Evolutionary conservation across 305 asterid species (phyloP).

Genomic region (Fraxinus greggii): DNA sequence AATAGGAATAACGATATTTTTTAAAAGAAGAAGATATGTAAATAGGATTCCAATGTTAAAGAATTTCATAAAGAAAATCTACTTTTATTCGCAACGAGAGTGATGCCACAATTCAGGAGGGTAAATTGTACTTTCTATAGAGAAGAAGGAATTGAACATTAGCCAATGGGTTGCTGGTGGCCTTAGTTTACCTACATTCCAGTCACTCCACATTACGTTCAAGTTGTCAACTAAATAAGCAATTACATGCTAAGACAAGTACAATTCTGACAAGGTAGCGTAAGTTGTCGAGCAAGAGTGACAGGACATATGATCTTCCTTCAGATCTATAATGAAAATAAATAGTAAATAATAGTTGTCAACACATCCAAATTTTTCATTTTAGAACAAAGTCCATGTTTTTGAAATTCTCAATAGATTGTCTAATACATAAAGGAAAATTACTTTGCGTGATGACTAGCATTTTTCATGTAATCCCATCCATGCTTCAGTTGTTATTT

Average conservation of each 20-base stretch:
- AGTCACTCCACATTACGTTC: not conserved
- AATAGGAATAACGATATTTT: not conserved
- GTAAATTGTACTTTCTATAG: not conserved
- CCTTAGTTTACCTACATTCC: not conserved
- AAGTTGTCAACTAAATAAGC: constrained; percentile 1
- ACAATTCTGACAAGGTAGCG: not conserved
- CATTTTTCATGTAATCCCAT: not conserved
- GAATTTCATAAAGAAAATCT: not conserved
- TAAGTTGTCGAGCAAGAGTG: not conserved
- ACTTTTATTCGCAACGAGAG: not conserved
- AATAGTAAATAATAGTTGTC: not conserved
- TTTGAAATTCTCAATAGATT: not conserved
- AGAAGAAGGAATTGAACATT: not conserved
- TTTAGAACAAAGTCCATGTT: not conserved
- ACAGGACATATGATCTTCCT: not conserved
- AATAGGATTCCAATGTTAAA: not conserved
- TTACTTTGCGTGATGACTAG: not conserved
- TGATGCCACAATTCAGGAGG: not conserved
- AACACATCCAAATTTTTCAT: not conserved
- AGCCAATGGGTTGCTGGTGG: not conserved
- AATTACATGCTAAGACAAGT: constrained; percentile 4
- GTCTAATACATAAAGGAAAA: not conserved
- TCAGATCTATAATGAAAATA: not conserved
- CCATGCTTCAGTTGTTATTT: not conserved
- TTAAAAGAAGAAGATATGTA: not conserved